Conservation (phyloP, 2,329 filamentous ascomycete species). For the Cladosporium oxysporum region DNA sequence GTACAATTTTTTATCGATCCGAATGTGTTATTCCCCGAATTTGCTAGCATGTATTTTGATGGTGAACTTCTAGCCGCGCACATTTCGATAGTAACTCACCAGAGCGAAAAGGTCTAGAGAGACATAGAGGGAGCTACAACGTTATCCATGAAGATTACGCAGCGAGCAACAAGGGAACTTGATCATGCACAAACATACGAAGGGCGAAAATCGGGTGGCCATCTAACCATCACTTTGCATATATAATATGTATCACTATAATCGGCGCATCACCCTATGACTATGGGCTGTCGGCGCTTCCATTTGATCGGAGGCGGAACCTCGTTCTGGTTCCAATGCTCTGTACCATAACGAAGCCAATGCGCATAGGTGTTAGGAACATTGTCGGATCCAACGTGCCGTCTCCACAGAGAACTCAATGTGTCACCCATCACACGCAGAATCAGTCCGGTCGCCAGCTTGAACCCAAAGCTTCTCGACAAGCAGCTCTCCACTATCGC, state of each 20-base stretch:
- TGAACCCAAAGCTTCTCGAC: slow-evolving; percentile 55
- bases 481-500: slow-evolving; percentile 56
- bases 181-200: background rate
- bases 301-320: background rate
- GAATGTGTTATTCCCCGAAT: background rate
- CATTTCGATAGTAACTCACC: background rate
- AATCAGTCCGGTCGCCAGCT: slow-evolving; percentile 58
- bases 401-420: background rate
- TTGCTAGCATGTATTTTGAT: background rate
- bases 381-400: background rate
- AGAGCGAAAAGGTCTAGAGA: background rate
- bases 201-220: background rate
- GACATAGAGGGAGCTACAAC: background rate
- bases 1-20: background rate
- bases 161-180: background rate
- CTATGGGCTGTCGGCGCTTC: background rate
- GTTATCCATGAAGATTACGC: no score
- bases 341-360: background rate
- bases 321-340: background rate
- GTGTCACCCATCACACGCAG: slow-evolving; percentile 31
- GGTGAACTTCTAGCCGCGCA: background rate
- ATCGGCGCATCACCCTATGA: background rate
- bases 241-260: background rate
- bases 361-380: background rate
- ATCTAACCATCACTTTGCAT: background rate